These are phyloP conservation scores for Micromonas commoda DNA, from an alignment of 139 green algal genomes.

Conservation along the genomic window DNA sequence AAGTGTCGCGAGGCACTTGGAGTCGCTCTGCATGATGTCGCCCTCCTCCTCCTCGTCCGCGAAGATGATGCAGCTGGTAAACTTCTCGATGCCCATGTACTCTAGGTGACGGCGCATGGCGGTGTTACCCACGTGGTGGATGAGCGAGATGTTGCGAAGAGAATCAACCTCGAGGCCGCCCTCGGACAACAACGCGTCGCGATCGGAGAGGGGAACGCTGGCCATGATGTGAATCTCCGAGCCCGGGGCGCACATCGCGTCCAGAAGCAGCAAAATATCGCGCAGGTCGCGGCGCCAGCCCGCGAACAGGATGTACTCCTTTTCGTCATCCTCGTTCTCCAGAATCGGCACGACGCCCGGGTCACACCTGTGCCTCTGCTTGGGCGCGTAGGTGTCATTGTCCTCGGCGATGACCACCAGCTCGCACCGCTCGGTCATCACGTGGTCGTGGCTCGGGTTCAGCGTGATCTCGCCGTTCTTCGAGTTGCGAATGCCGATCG, in stretches of 20 bases:
- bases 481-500: conserved; percentile 30
- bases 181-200: conserved; percentile 35
- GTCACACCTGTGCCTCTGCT: too few relatives aligned
- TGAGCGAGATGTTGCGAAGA: conserved; percentile 44
- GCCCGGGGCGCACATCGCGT: too few relatives aligned
- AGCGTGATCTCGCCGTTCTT: conserved; percentile 28
- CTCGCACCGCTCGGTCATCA: conserved; percentile 37
- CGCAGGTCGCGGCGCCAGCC: too few relatives aligned
- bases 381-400: conserved; percentile 48
- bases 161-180: conserved; percentile 32
- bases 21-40: conserved; percentile 43
- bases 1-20: conserved; percentile 44
- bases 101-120: conserved; percentile 45
- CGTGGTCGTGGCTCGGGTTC: conserved; percentile 43
- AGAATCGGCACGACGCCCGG: too few relatives aligned
- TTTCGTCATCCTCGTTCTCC: too few relatives aligned
- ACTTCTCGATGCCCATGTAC: conserved; percentile 41
- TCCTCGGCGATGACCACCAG: conserved; percentile 55
- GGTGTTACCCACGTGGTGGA: conserved; percentile 44
- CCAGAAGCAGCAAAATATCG: too few relatives aligned
- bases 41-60: conserved; percentile 40
- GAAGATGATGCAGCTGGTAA: conserved; percentile 51
- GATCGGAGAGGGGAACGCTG: conserved; percentile 38
- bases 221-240: conserved; percentile 51
- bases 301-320: too few relatives aligned